Percentiles rank a stretch among this genome's conserved stretches.
phyloP scores from a whole-genome alignment of 768 basidiomycete genomes.

The Galerina marginata region DNA sequence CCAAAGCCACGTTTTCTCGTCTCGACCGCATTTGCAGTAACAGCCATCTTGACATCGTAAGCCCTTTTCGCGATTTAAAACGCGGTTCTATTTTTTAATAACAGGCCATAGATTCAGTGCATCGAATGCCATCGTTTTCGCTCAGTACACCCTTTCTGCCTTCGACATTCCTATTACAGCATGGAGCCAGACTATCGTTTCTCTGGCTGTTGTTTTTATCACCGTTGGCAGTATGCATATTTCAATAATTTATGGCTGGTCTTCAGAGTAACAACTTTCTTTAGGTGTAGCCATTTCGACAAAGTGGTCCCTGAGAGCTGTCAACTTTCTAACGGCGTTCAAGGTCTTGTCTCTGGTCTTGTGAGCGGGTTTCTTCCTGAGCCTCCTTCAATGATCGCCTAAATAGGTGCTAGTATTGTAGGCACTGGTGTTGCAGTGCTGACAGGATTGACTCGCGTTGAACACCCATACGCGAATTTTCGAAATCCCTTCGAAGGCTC shows the following conservation, averaged over 20 bases:
- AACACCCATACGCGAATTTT: constrained; percentile 63
- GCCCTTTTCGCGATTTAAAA: constrained; percentile 9
- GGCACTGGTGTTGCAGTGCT: constrained; percentile 64
- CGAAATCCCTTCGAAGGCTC: constrained; percentile 60
- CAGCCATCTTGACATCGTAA: constrained; percentile 39
- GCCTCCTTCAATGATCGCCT: background rate
- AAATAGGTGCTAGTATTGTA: constrained; percentile 40
- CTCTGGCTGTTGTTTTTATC: constrained; percentile 29
- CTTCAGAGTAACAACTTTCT: background rate
- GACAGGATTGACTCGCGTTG: constrained; percentile 54
- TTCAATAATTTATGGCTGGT: background rate
- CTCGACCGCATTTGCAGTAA: constrained; percentile 48
- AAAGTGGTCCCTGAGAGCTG: constrained; percentile 38
- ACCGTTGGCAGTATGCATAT: constrained; percentile 30
- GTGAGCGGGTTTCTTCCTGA: constrained; percentile 21
- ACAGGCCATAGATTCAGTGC: constrained; percentile 32
- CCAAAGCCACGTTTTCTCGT: constrained; percentile 49
- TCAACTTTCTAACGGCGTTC: constrained; percentile 35
- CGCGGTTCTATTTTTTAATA: background rate
- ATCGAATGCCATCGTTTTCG: constrained; percentile 42
- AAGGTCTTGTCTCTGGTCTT: constrained; percentile 37
- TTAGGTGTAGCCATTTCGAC: constrained; percentile 40
- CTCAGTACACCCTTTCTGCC: constrained; percentile 42
- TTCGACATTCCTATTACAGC: constrained; percentile 35
- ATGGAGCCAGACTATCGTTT: constrained; percentile 31